Conservation (phyloP, 768 basidiomycete species). For the Leccinum ochraceum region DNA sequence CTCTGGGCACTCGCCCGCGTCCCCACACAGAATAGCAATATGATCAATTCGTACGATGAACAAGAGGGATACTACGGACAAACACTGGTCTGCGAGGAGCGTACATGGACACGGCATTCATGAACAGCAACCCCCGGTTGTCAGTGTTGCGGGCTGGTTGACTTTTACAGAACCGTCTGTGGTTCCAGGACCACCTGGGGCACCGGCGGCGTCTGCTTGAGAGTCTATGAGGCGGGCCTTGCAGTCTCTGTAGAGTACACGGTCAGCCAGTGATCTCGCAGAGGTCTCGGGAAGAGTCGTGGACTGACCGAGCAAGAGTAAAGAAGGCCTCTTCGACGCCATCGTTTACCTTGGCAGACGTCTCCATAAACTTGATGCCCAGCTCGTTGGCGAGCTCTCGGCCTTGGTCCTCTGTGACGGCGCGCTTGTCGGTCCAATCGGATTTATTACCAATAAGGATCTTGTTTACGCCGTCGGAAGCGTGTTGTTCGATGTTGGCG, state of each 20-base stretch:
- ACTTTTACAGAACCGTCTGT: slow-evolving; percentile 64
- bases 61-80: not conserved
- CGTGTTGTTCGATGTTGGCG: slow-evolving; percentile 96
- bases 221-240: slow-evolving; percentile 97
- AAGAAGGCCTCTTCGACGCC: slow-evolving; percentile 99
- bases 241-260: slow-evolving; percentile 69
- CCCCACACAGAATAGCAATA: not conserved
- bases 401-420: slow-evolving; percentile 90
- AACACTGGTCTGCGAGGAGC: slow-evolving; percentile 2
- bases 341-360: slow-evolving; percentile 94
- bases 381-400: slow-evolving; percentile 90
- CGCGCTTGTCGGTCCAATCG: slow-evolving; percentile 96
- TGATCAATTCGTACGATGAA: slow-evolving; percentile 7
- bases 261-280: not conserved
- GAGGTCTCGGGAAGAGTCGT: not conserved
- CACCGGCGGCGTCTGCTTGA: slow-evolving; percentile 61
- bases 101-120: slow-evolving; percentile 23
- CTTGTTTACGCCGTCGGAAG: slow-evolving; percentile 99
- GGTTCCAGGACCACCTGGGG: slow-evolving; percentile 37
- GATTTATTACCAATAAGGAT: slow-evolving; percentile 99
- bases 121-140: slow-evolving; percentile 55
- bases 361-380: slow-evolving; percentile 97
- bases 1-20: too few species aligned
- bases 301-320: slow-evolving; percentile 83
- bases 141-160: slow-evolving; percentile 54